Conservation (phyloP, 768 basidiomycete species). For the Russula lepida region DNA sequence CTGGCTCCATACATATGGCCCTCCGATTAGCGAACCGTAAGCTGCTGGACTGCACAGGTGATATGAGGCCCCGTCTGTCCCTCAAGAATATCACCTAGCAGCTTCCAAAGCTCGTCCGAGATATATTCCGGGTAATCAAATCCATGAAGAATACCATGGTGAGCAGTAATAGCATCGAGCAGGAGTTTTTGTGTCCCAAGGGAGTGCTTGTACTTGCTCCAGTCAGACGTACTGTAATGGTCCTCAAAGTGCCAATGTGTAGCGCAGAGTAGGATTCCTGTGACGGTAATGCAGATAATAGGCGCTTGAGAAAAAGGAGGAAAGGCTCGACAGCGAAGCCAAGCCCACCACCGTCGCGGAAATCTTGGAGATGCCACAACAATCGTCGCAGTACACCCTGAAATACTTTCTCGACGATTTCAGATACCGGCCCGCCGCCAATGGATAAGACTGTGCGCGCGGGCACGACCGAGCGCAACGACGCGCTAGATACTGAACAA, state of each 20-base stretch:
- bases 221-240: conserved; percentile 10
- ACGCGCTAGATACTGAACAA: too few relatives aligned
- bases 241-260: neutral
- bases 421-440: too few relatives aligned
- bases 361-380: neutral
- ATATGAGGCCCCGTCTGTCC: neutral
- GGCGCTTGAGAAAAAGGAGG: neutral
- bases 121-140: neutral
- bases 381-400: neutral
- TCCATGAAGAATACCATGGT: conserved; percentile 19
- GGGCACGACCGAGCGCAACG: too few relatives aligned
- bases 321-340: conserved; percentile 5
- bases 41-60: neutral
- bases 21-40: neutral
- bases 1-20: neutral
- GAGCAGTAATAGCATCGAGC: conserved; percentile 24
- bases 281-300: neutral
- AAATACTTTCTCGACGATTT: neutral
- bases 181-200: conserved; percentile 17
- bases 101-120: neutral
- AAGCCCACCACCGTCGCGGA: neutral
- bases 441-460: too few relatives aligned
- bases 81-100: neutral
- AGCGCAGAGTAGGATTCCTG: neutral
- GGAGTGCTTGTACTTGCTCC: neutral